These are phyloP conservation scores for Penicillium brasilianum DNA, from an alignment of 2,329 filamentous ascomycete species.

Conservation along the genomic window DNA sequence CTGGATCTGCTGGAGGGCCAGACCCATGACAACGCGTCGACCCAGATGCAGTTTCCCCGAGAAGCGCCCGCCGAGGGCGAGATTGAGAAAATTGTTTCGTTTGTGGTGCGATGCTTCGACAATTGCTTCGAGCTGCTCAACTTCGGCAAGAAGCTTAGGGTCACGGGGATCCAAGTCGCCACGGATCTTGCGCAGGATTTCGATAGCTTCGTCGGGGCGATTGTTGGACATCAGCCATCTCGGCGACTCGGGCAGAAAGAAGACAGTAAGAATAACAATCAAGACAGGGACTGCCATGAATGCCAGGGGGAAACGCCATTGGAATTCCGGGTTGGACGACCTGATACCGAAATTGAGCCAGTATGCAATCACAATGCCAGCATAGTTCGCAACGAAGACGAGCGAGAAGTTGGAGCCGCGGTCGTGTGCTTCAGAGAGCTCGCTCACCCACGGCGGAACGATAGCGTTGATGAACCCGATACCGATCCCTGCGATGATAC, in stretches of 20 bases:
- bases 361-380: slow-evolving; percentile 37
- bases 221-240: slow-evolving; percentile 49
- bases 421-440: slow-evolving; percentile 33
- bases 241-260: slow-evolving; percentile 54
- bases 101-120: slow-evolving; percentile 47
- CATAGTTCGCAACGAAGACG: slow-evolving; percentile 37
- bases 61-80: slow-evolving; percentile 42
- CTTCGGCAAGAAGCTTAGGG: slow-evolving; percentile 40
- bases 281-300: slow-evolving; percentile 36
- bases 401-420: slow-evolving; percentile 36
- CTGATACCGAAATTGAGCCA: slow-evolving; percentile 40
- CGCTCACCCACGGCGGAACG: slow-evolving; percentile 35
- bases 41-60: slow-evolving; percentile 47
- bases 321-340: slow-evolving; percentile 22
- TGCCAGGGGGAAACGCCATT: slow-evolving; percentile 39
- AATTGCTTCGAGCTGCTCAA: slow-evolving; percentile 50
- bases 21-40: slow-evolving; percentile 48
- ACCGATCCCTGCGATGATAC: slow-evolving; percentile 38
- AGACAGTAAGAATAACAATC: slow-evolving; percentile 26
- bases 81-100: slow-evolving; percentile 47
- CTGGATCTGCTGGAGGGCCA: slow-evolving; percentile 51
- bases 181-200: slow-evolving; percentile 41
- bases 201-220: slow-evolving; percentile 39
- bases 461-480: slow-evolving; percentile 41
- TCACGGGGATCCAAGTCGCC: slow-evolving; percentile 41